Evolutionary conservation across 257 asterid species (phyloP), one percentile per base, ranked within the genome.

Genomic region (Forsythia suspensa): DNA sequence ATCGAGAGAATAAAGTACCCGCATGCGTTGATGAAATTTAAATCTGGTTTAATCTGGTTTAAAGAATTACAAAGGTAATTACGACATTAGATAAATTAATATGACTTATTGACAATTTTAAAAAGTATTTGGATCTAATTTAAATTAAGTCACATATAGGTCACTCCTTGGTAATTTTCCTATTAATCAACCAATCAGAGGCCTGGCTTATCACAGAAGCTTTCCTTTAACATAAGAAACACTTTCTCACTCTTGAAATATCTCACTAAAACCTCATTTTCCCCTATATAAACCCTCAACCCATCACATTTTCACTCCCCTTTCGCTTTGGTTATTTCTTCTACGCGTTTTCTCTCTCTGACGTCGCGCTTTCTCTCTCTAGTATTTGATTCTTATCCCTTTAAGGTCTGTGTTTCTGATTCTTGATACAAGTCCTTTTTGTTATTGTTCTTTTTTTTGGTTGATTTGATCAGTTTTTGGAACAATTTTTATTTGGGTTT

Each of bases 401-500:
- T 80, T 8, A 71, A 87, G 91, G 91, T 87, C 34, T 82, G 90
- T 76, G 34, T 46, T 3, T 41, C 40, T 72, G 20, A 10, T 48
- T 51, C 59, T 73, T 29, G 29, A 57, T 57, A 3, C 66, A 18
- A 57, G 43, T 11, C 29, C 20, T 16, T 18, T 34, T 37, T 29
- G 0, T 8, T 20, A 46, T 36, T 42, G 3, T 44, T 6, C 55
- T 4, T 40, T 51, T 39, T 20, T 67, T 24, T 48, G 57, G n/a
- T 9, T 4, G 37, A 29, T 12, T 38, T 6, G 20, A 70, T 42
- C 41, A 68, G 39, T 7, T 36, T 8, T 43, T 10, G 1, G 75
- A 39, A 77, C n/a, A 42, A 12, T 68, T 68, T 39, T 46, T 70
- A 44, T 52, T 75, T 75, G 69, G 51, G 70, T 29, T 82, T 82